Evolutionary conservation across 192 early-diverging fungal species (phyloP), one percentile per base, ranked within the genome.

Genomic region (Backusella australiensis): DNA sequence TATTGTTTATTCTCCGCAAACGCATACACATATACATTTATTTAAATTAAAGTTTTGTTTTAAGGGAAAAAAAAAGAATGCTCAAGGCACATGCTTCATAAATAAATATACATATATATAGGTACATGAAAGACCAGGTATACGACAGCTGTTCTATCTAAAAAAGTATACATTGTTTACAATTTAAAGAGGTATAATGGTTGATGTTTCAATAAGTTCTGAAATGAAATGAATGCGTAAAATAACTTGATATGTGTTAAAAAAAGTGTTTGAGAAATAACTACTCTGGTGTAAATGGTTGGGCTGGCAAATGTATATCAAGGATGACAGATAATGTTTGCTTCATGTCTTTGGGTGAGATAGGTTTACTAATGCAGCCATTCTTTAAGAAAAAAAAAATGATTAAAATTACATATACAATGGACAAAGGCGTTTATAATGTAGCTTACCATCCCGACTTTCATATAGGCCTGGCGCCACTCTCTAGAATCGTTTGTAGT

Each of bases 401-500:
- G 21, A 21, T 46, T 3, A 49, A 69, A 15, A 26, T 52, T 36
- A 35, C 34, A 38, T n/a, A 29, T 56, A 39, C 15, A 41, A 19
- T 6, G 32, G 19, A 5, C 2, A 44, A 44, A 29, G n/a, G 14
- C 26, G 4, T 19, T 44, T 14, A 4, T 3, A 69, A 49, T 49
- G 17, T 19, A 63, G 26, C 34, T 46, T 78, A 85, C 82, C 86
- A 90, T 90, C 32, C 90, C 90, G 23, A 84, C 75, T 35, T 88
- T 73, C 67, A 79, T 67, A 76, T 92, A 92, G 34, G 77, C 73
- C 52, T 81, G 78, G 23, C 83, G 82, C 74, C 86, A 84, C 9
- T 88, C 82, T 32, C 75, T 80, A 44, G 78, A 85, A 42, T 86
- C 89, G 72, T 87, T 88, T 81, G 88, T 89, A 32, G 91, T 92